These are phyloP conservation scores for Fusarium bactridioides DNA, from an alignment of 2,329 filamentous ascomycete genomes.

Conservation along the genomic window DNA sequence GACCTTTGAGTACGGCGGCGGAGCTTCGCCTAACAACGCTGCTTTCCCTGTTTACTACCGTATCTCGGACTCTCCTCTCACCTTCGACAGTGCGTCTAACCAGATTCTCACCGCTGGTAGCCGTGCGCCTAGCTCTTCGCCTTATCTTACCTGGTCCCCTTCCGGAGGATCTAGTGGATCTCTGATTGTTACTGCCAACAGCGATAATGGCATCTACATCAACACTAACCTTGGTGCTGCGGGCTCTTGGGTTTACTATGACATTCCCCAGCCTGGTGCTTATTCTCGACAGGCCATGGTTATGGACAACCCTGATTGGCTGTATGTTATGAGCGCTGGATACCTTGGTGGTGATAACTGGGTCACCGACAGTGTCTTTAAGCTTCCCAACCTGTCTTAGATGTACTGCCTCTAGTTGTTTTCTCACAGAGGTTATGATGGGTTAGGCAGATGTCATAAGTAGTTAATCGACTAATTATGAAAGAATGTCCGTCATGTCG, in stretches of 20 bases:
- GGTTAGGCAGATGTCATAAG: no score
- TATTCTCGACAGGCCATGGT: slow-evolving; percentile 17
- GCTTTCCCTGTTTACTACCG: slow-evolving; percentile 14
- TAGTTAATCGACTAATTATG: no score
- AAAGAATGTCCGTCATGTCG: no score
- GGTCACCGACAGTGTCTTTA: slow-evolving; percentile 12
- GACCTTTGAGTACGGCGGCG: slow-evolving; percentile 18
- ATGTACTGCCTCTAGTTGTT: accelerated
- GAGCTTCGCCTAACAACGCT: neutral
- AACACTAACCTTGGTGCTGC: slow-evolving; percentile 12
- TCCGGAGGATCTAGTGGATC: neutral
- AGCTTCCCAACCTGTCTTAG: neutral
- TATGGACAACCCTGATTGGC: slow-evolving; percentile 7
- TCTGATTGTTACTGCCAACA: slow-evolving; percentile 3
- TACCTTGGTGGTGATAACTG: neutral
- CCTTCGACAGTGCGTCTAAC: neutral
- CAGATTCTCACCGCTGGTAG: neutral
- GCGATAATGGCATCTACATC: slow-evolving; percentile 1
- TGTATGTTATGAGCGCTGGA: slow-evolving; percentile 5
- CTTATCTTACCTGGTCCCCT: slow-evolving; percentile 4
- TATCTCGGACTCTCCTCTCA: slow-evolving; percentile 11
- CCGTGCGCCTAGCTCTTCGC: neutral
- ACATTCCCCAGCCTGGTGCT: slow-evolving; percentile 7
- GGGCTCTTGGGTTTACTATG: slow-evolving; percentile 5
- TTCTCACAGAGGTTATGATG: neutral